A percentile compares a stretch with the other conserved stretches of the same genome.
Evolutionary conservation across 805 yeast species (phyloP).

Genomic region (Starmerella floricola): DNA sequence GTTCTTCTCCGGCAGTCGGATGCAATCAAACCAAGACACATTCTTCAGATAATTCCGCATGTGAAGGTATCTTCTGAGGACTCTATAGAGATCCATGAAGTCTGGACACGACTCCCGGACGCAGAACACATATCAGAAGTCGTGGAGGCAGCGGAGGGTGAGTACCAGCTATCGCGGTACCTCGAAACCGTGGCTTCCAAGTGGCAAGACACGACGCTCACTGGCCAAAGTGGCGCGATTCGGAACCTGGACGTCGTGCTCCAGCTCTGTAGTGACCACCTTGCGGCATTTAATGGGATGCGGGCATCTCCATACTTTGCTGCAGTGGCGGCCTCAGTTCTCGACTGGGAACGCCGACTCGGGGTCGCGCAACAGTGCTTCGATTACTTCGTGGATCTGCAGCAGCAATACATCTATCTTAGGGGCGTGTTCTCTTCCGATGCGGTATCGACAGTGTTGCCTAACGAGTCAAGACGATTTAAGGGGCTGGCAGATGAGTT

Average conservation of each 20-base stretch:
- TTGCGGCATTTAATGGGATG: constrained; percentile 57
- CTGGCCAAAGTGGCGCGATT: constrained; percentile 43
- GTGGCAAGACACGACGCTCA: constrained; percentile 48
- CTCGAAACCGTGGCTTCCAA: constrained; percentile 37
- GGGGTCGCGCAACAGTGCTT: constrained; percentile 40
- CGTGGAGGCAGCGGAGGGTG: constrained; percentile 58
- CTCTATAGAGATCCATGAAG: constrained; percentile 47
- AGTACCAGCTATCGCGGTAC: constrained; percentile 49
- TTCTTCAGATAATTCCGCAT: constrained; percentile 36
- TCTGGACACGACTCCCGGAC: constrained; percentile 42
- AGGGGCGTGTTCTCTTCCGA: constrained; percentile 58
- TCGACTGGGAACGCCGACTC: constrained; percentile 45
- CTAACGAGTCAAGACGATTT: constrained; percentile 58
- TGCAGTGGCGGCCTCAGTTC: constrained; percentile 47
- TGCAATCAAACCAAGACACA: constrained; percentile 52
- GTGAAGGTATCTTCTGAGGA: constrained; percentile 25
- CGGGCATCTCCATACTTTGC: constrained; percentile 50
- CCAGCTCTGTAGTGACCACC: constrained; percentile 46
- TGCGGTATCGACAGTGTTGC: constrained; percentile 37
- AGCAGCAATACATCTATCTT: constrained; percentile 77
- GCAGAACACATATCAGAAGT: constrained; percentile 37
- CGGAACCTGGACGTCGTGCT: constrained; percentile 57
- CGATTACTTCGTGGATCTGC: constrained; percentile 71
- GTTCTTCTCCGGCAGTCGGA: constrained; percentile 37
- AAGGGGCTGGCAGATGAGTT: constrained; percentile 32